These are phyloP conservation scores for Fusarium domesticum DNA, from an alignment of 2,329 filamentous ascomycete species.

Conservation along the genomic window DNA sequence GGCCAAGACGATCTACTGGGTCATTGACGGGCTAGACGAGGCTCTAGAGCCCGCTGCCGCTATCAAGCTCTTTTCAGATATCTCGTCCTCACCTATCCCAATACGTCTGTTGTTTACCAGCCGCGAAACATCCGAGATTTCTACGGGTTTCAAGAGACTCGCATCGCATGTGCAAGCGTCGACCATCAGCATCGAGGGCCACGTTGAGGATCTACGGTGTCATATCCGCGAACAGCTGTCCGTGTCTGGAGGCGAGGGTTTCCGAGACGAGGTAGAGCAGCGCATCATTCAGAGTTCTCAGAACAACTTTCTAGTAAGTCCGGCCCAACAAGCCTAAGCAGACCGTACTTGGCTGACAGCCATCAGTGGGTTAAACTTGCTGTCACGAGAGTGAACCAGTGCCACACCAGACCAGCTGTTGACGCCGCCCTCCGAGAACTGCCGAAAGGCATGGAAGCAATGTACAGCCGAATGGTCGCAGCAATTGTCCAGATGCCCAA, in stretches of 20 bases:
- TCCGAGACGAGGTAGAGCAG: conserved; percentile 18
- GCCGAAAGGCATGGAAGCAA: conserved; percentile 31
- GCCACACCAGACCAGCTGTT: conserved; percentile 25
- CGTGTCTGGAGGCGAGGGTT: conserved; percentile 12
- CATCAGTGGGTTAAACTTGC: conserved; percentile 32
- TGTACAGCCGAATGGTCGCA: conserved; percentile 34
- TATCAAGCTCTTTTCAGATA: conserved; percentile 25
- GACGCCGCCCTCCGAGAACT: conserved; percentile 26
- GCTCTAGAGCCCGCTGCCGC: conserved; percentile 16
- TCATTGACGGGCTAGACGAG: conserved; percentile 1
- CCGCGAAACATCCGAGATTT: conserved; percentile 18
- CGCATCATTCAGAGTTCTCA: conserved; percentile 21
- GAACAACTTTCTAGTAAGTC: conserved; percentile 18
- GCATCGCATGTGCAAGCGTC: not conserved
- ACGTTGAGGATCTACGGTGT: not conserved
- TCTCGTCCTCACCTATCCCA: conserved; percentile 11
- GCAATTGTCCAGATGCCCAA: conserved; percentile 13
- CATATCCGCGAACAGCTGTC: not conserved
- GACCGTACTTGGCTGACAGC: conserved; percentile 32
- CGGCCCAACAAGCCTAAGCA: conserved; percentile 16
- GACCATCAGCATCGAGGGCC: conserved; percentile 8
- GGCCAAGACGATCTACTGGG: conserved; percentile 32
- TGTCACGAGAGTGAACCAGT: conserved; percentile 28
- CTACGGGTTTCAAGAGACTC: conserved; percentile 11
- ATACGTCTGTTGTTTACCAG: conserved; percentile 30